phyloP scores from a whole-genome alignment of 768 basidiomycete genomes.

The Leccinum boreale region DNA sequence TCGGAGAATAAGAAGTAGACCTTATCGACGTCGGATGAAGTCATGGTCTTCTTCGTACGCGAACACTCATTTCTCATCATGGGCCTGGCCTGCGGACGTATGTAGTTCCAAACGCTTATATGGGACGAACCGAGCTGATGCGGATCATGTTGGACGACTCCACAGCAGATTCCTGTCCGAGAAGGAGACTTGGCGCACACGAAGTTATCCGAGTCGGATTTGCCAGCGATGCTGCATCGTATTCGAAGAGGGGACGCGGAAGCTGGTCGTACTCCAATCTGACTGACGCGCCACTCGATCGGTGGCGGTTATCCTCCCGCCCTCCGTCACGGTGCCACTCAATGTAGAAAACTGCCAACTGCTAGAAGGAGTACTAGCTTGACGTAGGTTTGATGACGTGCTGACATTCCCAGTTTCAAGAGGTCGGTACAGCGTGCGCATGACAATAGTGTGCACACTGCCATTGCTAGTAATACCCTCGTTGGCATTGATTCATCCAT shows the following conservation, averaged over 20 bases:
- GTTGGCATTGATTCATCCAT: background rate
- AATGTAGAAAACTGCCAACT: background rate
- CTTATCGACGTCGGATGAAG: slow-evolving; percentile 15
- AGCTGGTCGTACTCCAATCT: background rate
- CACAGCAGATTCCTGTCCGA: background rate
- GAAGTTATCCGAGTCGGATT: background rate
- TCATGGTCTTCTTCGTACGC: slow-evolving; percentile 7
- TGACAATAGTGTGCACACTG: background rate
- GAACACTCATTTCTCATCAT: background rate
- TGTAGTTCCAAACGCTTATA: too few relatives aligned
- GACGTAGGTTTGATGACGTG: background rate
- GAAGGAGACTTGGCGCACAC: background rate
- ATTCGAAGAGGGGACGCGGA: background rate
- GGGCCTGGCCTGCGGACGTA: background rate
- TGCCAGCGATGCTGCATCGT: background rate
- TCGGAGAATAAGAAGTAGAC: slow-evolving; percentile 14
- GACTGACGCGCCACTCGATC: slow-evolving; percentile 1
- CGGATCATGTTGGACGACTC: background rate
- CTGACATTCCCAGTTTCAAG: background rate
- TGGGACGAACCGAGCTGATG: background rate
- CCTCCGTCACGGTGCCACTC: background rate
- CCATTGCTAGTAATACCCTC: background rate
- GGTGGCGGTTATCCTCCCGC: slow-evolving; percentile 3
- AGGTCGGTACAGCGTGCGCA: background rate
- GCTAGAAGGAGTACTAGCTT: background rate